Percentiles rank a stretch among this genome's conserved stretches.
phyloP scores from a whole-genome alignment of 768 basidiomycete genomes.

The Tricholoma saponaceum region DNA sequence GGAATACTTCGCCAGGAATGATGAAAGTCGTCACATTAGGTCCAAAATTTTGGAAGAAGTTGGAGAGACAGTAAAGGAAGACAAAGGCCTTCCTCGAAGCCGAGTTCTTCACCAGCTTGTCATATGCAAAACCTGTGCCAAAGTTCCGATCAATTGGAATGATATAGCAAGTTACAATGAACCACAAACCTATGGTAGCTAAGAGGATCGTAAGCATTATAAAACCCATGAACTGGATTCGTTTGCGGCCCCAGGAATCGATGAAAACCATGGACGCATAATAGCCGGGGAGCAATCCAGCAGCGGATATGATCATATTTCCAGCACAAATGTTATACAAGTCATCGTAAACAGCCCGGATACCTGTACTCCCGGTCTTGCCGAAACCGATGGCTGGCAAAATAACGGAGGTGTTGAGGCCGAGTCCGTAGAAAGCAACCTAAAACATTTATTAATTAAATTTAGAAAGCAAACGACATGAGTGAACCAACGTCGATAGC shows the following conservation, averaged over 20 bases:
- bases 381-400: conserved; percentile 76
- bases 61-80: conserved; percentile 78
- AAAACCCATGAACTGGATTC: conserved; percentile 80
- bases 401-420: conserved; percentile 78
- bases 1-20: conserved; percentile 80
- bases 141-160: neutral
- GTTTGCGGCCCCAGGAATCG: conserved; percentile 78
- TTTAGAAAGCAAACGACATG: neutral
- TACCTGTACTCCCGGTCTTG: conserved; percentile 27
- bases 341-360: conserved; percentile 45
- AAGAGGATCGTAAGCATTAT: conserved; percentile 60
- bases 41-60: conserved; percentile 89
- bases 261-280: conserved; percentile 60
- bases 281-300: conserved; percentile 83
- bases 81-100: conserved; percentile 57
- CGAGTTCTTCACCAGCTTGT: conserved; percentile 44
- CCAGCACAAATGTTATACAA: conserved; percentile 66
- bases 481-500: conserved; percentile 63
- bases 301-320: conserved; percentile 70
- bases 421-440: conserved; percentile 87
- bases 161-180: neutral
- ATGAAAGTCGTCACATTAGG: conserved; percentile 80
- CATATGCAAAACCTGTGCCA: conserved; percentile 57
- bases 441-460: conserved; percentile 19
- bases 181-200: conserved; percentile 44